Percentiles rank a stretch among this genome's conserved stretches.
These are phyloP conservation scores for Scalesia atractyloides DNA, from an alignment of 129 eudicot genomes.

Conservation along the genomic window DNA sequence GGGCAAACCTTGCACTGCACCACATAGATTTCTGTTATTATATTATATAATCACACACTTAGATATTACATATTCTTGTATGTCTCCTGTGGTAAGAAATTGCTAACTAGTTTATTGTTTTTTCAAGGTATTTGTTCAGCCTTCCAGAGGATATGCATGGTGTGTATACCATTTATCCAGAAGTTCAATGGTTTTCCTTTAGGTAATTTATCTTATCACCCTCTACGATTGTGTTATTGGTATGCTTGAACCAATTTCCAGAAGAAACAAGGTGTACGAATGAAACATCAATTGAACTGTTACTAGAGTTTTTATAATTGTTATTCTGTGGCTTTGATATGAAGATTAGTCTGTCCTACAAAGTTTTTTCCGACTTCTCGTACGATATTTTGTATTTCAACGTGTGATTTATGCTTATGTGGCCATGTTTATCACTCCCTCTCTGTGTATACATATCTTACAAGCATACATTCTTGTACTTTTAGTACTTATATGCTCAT, in stretches of 20 bases:
- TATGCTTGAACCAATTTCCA: conserved; percentile 3
- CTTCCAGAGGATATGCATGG: background rate
- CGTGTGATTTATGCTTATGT: background rate
- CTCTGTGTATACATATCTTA: background rate
- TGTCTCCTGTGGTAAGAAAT: background rate
- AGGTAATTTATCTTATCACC: background rate
- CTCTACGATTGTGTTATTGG: background rate
- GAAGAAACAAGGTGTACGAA: background rate
- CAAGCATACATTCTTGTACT: background rate
- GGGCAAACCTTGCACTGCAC: conserved; percentile 89
- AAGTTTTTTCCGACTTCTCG: background rate
- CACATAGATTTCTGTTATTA: conserved; percentile 1
- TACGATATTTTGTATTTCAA: background rate
- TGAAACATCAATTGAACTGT: background rate
- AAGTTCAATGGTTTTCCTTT: background rate
- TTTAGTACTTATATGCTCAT: background rate
- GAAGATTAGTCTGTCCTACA: background rate
- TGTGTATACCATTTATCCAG: background rate
- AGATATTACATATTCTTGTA: background rate
- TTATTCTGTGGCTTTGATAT: background rate
- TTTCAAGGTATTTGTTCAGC: background rate
- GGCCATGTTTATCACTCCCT: background rate
- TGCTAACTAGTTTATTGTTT: background rate
- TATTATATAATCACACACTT: background rate
- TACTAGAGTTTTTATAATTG: background rate